Percentiles rank a stretch among this genome's conserved stretches.
These are phyloP conservation scores for Conoideocrella luteorostrata DNA, from an alignment of 2,329 filamentous ascomycete genomes.

Conservation along the genomic window DNA sequence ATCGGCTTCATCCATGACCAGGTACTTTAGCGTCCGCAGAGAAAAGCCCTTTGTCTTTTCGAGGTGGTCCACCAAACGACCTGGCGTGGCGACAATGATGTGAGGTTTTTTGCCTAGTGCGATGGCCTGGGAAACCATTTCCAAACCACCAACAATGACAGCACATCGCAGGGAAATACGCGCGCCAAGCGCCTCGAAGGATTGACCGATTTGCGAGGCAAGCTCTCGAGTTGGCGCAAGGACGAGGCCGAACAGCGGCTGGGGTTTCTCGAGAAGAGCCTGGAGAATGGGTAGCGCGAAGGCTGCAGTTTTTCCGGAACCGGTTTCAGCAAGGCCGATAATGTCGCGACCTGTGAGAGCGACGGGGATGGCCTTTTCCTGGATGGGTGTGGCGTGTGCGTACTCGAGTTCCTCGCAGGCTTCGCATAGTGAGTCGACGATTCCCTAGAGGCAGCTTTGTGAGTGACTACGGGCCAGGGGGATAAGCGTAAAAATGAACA, in stretches of 20 bases:
- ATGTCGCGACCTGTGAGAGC: constrained; percentile 78
- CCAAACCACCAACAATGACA: constrained; percentile 86
- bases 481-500: constrained; percentile 7
- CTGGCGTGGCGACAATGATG: constrained; percentile 86
- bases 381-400: constrained; percentile 83
- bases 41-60: constrained; percentile 97
- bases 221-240: constrained; percentile 90
- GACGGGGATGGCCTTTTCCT: constrained; percentile 73
- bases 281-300: constrained; percentile 93
- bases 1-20: constrained; percentile 95
- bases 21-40: constrained; percentile 70
- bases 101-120: constrained; percentile 94
- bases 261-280: constrained; percentile 79
- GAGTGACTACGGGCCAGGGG: too few species aligned
- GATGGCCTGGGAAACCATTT: constrained; percentile 89
- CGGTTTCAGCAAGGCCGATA: constrained; percentile 91
- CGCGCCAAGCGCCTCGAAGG: constrained; percentile 81
- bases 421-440: constrained; percentile 83
- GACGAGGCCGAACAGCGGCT: constrained; percentile 79
- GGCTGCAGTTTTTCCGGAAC: constrained; percentile 90
- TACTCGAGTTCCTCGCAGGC: constrained; percentile 78
- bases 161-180: constrained; percentile 82
- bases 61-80: constrained; percentile 81
- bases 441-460: too few species aligned
- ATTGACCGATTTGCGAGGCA: constrained; percentile 82